These are phyloP conservation scores for Colletotrichum tropicale DNA, from an alignment of 2,329 filamentous ascomycete species.

Conservation along the genomic window DNA sequence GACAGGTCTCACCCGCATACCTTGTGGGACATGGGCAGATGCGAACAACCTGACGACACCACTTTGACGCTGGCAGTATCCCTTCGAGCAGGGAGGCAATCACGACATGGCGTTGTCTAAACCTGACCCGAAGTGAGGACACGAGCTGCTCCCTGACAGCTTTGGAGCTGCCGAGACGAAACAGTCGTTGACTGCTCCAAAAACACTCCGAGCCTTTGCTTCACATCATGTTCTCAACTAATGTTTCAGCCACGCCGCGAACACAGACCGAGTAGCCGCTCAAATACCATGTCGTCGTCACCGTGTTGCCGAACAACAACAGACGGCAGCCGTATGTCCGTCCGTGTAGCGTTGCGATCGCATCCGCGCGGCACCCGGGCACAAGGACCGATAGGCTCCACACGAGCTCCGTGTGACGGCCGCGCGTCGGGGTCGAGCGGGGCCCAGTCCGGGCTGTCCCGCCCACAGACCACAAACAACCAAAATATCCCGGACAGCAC, in stretches of 20 bases:
- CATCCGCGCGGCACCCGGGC: background rate
- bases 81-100: background rate
- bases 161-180: background rate
- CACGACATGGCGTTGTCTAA: background rate
- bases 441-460: background rate
- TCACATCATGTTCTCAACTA: background rate
- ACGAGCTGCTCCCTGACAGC: background rate
- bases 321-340: background rate
- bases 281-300: background rate
- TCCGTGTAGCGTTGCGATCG: background rate
- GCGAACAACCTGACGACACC: background rate
- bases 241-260: background rate
- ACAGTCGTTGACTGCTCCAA: background rate
- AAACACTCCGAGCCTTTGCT: background rate
- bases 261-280: background rate
- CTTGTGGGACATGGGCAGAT: background rate
- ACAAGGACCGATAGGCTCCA: background rate
- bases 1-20: constrained; percentile 3
- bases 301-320: background rate
- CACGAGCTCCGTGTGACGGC: background rate
- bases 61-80: background rate
- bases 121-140: background rate
- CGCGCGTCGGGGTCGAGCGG: background rate
- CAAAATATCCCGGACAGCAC: background rate
- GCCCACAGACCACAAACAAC: background rate